Conservation (phyloP, 441 rosid species). For the Gossypium trilobum region DNA sequence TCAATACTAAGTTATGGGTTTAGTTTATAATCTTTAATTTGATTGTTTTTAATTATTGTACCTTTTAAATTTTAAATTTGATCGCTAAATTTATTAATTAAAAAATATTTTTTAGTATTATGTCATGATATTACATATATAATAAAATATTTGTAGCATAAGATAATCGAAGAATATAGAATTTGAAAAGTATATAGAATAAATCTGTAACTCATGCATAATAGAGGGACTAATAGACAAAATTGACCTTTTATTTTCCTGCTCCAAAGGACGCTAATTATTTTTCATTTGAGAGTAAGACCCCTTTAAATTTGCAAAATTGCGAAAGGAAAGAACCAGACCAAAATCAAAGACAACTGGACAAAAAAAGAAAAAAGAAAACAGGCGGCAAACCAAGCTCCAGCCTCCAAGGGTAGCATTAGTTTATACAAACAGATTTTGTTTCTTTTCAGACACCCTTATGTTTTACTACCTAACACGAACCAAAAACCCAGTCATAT, state of each 20-base stretch:
- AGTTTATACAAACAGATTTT: background rate
- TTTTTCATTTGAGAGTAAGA: background rate
- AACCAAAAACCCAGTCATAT: background rate
- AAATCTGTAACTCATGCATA: no score
- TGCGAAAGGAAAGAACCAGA: background rate
- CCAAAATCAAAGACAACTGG: background rate
- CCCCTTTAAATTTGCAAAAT: background rate
- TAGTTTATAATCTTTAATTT: no score
- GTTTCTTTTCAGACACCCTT: background rate
- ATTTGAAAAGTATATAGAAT: no score
- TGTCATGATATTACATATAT: no score
- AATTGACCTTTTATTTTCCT: background rate
- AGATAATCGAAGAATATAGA: no score
- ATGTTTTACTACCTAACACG: background rate
- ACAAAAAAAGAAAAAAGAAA: background rate
- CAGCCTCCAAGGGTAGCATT: background rate
- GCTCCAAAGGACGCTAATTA: background rate
- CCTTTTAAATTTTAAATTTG: no score
- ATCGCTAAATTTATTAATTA: no score
- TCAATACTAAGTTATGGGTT: no score
- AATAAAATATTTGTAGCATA: no score
- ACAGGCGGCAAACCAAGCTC: background rate
- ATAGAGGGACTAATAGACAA: no score
- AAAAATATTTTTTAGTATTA: no score
- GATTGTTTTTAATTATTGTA: no score